These are phyloP conservation scores for Fusarium buxicola DNA, from an alignment of 2,329 filamentous ascomycete species.

Conservation along the genomic window DNA sequence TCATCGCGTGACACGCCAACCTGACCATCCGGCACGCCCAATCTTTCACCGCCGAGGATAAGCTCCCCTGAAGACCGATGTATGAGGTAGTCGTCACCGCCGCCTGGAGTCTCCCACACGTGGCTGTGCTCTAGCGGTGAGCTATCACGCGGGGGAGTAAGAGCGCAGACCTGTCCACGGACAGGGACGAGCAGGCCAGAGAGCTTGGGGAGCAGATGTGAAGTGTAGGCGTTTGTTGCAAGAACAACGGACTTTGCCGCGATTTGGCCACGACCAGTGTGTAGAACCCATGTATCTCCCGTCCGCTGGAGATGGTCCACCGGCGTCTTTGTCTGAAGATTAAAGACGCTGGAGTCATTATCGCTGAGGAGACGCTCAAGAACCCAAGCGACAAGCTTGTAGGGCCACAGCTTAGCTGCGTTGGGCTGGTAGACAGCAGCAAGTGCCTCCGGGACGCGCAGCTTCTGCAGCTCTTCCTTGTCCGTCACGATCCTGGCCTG, in stretches of 20 bases:
- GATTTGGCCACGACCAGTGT: slow-evolving; percentile 77
- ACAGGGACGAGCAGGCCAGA: slow-evolving; percentile 80
- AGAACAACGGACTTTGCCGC: slow-evolving; percentile 74
- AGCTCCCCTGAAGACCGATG: slow-evolving; percentile 72
- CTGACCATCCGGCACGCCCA: slow-evolving; percentile 59
- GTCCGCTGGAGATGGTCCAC: slow-evolving; percentile 62
- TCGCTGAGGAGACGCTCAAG: slow-evolving; percentile 67
- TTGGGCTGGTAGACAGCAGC: slow-evolving; percentile 73
- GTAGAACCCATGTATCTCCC: slow-evolving; percentile 65
- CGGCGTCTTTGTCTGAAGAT: slow-evolving; percentile 80
- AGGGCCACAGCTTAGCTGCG: slow-evolving; percentile 82
- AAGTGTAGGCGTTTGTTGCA: slow-evolving; percentile 87
- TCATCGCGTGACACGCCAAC: slow-evolving; percentile 71
- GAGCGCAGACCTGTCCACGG: slow-evolving; percentile 77
- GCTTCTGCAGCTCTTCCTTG: slow-evolving; percentile 57
- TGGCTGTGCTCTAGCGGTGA: slow-evolving; percentile 67
- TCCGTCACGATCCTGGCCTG: slow-evolving; percentile 56
- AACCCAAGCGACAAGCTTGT: slow-evolving; percentile 82
- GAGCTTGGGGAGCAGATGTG: slow-evolving; percentile 76
- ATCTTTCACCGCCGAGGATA: slow-evolving; percentile 78
- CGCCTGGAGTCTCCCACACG: slow-evolving; percentile 64
- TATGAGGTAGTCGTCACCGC: slow-evolving; percentile 78
- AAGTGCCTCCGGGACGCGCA: slow-evolving; percentile 66
- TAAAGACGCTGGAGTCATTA: slow-evolving; percentile 62
- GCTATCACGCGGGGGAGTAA: slow-evolving; percentile 64